A percentile compares a stretch with the other conserved stretches of the same genome.
Conservation (phyloP, 176 grass and related monocot species). For the Panicum miliaceum region DNA sequence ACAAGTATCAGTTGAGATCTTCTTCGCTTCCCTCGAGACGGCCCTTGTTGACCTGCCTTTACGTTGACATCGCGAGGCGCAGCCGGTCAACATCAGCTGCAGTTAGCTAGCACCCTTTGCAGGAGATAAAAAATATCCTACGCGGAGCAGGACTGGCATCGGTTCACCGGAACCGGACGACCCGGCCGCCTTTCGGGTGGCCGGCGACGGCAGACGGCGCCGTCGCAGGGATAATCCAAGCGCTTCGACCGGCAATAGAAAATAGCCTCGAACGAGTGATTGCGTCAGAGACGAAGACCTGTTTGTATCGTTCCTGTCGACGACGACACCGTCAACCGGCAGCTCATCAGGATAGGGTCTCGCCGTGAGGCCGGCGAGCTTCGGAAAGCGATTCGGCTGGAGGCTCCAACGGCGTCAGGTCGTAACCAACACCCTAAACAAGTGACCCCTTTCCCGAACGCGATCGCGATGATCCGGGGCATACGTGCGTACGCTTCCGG, state of each 20-base stretch:
- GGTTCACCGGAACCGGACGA: constrained; percentile 41
- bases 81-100: constrained; percentile 34
- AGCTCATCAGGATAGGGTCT: constrained; percentile 10
- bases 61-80: constrained; percentile 30
- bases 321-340: not conserved
- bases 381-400: not conserved
- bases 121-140: not conserved
- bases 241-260: not conserved
- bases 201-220: constrained; percentile 16
- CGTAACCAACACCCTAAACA: constrained; percentile 42
- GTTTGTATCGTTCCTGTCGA: constrained; percentile 41
- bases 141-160: not conserved
- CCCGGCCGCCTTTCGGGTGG: constrained; percentile 26
- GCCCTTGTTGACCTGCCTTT: constrained; percentile 19
- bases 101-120: not conserved
- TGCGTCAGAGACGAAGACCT: constrained; percentile 33
- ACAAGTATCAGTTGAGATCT: constrained; percentile 15
- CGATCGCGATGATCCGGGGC: not conserved
- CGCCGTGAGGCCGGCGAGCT: constrained; percentile 19
- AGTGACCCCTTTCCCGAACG: not conserved
- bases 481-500: not conserved
- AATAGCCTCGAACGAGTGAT: constrained; percentile 13
- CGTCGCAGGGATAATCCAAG: constrained; percentile 22
- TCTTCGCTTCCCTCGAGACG: not conserved
- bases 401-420: constrained; percentile 14